Conservation (phyloP, 2,329 filamentous ascomycete genomes). For the Scedosporium apiospermum region DNA sequence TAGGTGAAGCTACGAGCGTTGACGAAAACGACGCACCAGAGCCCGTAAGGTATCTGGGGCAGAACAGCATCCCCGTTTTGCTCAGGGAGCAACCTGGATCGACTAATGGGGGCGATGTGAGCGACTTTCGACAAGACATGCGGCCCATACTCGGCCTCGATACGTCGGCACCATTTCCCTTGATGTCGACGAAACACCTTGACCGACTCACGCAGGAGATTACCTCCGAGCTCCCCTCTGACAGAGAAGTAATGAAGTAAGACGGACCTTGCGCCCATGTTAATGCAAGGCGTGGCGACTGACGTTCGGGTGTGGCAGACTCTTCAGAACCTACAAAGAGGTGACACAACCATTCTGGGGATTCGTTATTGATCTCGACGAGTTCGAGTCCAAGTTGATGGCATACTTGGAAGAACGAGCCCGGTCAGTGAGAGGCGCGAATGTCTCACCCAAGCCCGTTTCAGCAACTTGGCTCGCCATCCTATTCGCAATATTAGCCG, state of each 20-base stretch:
- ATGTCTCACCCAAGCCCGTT: slow-evolving; percentile 38
- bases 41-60: slow-evolving; percentile 51
- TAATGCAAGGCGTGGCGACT: background rate
- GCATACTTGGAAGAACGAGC: slow-evolving; percentile 56
- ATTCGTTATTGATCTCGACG: slow-evolving; percentile 56
- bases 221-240: slow-evolving; percentile 50
- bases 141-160: slow-evolving; percentile 56
- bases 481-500: slow-evolving; percentile 54
- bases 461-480: slow-evolving; percentile 59
- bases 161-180: slow-evolving; percentile 55
- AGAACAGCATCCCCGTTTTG: slow-evolving; percentile 59
- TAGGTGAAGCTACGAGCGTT: slow-evolving; percentile 19
- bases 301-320: slow-evolving; percentile 24
- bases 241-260: slow-evolving; percentile 58
- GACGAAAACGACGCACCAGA: slow-evolving; percentile 46
- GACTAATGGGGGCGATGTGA: slow-evolving; percentile 38
- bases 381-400: slow-evolving; percentile 55
- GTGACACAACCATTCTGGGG: slow-evolving; percentile 61
- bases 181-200: slow-evolving; percentile 56
- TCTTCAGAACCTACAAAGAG: slow-evolving; percentile 58
- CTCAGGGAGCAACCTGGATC: slow-evolving; percentile 48
- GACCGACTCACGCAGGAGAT: slow-evolving; percentile 52
- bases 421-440: slow-evolving; percentile 38
- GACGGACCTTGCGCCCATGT: slow-evolving; percentile 16
- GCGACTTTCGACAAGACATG: slow-evolving; percentile 55